phyloP scores from a whole-genome alignment of 2,329 filamentous ascomycete species.

The Knufia fluminis region DNA sequence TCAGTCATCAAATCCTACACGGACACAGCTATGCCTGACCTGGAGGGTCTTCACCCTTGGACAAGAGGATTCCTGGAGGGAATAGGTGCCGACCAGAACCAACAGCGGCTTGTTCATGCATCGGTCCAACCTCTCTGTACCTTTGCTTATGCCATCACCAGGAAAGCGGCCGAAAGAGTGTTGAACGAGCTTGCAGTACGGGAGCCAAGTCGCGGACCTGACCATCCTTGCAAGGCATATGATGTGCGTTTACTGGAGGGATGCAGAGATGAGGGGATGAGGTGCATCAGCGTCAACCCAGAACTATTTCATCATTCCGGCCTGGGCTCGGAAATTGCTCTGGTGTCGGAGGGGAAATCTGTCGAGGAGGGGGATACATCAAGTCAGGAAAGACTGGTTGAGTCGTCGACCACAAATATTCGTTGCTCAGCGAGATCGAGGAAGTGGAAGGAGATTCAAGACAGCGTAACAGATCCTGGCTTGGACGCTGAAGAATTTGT shows the following conservation, averaged over 20 bases:
- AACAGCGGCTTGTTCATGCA: slow-evolving; percentile 25
- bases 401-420: slow-evolving; percentile 6
- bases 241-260: slow-evolving; percentile 28
- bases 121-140: slow-evolving; percentile 27
- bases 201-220: slow-evolving; percentile 15
- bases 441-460: slow-evolving; percentile 1
- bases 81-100: slow-evolving; percentile 8
- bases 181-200: slow-evolving; percentile 18
- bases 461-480: slow-evolving; percentile 4
- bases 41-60: slow-evolving; percentile 16
- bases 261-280: slow-evolving; percentile 25
- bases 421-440: slow-evolving; percentile 8
- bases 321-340: slow-evolving; percentile 6
- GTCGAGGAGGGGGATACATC: neutral
- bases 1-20: slow-evolving; percentile 19
- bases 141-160: slow-evolving; percentile 29
- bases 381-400: neutral
- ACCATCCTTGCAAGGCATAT: slow-evolving; percentile 28
- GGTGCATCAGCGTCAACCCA: slow-evolving; percentile 32
- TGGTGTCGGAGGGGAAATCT: neutral
- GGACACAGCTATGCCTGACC: slow-evolving; percentile 24
- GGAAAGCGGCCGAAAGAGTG: slow-evolving; percentile 33
- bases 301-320: slow-evolving; percentile 28
- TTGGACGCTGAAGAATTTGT: slow-evolving; percentile 4
- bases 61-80: slow-evolving; percentile 12